Conservation (phyloP, 2,329 filamentous ascomycete species). For the Claviceps humidiphila region DNA sequence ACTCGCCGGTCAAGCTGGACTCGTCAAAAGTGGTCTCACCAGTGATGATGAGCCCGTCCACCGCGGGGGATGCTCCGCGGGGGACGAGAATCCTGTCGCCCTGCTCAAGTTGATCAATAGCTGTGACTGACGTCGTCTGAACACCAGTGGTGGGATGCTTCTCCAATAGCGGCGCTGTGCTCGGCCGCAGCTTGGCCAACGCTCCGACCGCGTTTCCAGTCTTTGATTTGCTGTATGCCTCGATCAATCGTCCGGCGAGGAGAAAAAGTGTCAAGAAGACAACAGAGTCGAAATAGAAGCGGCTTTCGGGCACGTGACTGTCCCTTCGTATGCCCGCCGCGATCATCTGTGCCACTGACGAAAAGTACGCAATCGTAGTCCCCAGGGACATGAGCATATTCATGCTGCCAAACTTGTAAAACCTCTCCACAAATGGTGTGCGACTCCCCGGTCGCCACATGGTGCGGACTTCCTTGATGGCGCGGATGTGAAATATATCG, state of each 20-base stretch:
- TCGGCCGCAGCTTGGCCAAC: conserved; percentile 64
- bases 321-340: conserved; percentile 38
- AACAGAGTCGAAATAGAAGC: conserved; percentile 82
- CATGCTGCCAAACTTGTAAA: conserved; percentile 95
- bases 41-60: conserved; percentile 56
- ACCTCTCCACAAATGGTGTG: conserved; percentile 58
- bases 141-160: conserved; percentile 18
- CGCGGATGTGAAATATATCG: conserved; percentile 69
- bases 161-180: conserved; percentile 58
- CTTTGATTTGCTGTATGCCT: conserved; percentile 84
- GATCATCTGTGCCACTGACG: conserved; percentile 67
- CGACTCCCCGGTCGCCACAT: conserved; percentile 68
- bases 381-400: conserved; percentile 85
- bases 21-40: conserved; percentile 68
- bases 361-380: conserved; percentile 75
- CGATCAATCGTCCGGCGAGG: conserved; percentile 58
- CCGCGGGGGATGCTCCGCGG: conserved; percentile 72
- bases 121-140: conserved; percentile 27
- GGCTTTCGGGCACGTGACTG: conserved; percentile 26
- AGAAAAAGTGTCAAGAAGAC: conserved; percentile 86
- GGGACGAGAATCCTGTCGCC: conserved; percentile 64
- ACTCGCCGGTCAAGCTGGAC: conserved; percentile 76
- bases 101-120: conserved; percentile 59
- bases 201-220: conserved; percentile 77
- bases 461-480: conserved; percentile 62